Evolutionary conservation across 352 stramenopile species (phyloP), one percentile per base, ranked within the genome.

Genomic region (Globisporangium parvum): DNA sequence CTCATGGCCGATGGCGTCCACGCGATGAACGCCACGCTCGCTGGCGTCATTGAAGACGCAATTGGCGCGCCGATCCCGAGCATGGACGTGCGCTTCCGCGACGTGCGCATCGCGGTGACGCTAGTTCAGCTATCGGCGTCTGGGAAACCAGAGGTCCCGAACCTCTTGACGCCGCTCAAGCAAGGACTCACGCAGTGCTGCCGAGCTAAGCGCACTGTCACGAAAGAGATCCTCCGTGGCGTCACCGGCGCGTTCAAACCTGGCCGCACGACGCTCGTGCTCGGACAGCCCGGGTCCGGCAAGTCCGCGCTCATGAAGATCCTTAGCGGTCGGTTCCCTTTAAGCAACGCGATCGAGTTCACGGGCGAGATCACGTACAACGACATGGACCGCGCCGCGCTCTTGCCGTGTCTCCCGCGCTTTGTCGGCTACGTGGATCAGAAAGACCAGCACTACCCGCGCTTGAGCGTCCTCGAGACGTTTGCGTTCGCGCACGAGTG

Each of bases 381-480:
- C 23, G 72, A 67, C 20, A 57, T 63, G 12, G 55, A 51, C 9
- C 65, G 69, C 44, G 40, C 47, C 0, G 37, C 62, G n/a, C 6
- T 83, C 17, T 39, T 77, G 12, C 11, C 48, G 21, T 48, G 53
- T 1, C 35, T 83, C 18, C 71, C 73, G 3, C 60, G 68, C 6
- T 66, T 77, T 46, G 70, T 78, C 17, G 53, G 52, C 0, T 84
- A 85, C 47, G 69, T 71, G 2, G 67, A 80, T 51, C 76, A 86
- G 53, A 73, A 77, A n/a, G 93, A 98, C 59, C 56, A 77, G 35
- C 93, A 98, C 73, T 77, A 87, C 40, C 75, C 93, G 17, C 66
- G 75, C 18, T 67, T 98, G 20, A 97, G 91, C 0, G 95, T 98
- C 1, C 66, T 88, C 23, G 94, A 98, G 61, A 98, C 91, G 3